Base-by-base conservation (phyloP, 257 asterid genomes). In the Catharanthus roseus region DNA sequence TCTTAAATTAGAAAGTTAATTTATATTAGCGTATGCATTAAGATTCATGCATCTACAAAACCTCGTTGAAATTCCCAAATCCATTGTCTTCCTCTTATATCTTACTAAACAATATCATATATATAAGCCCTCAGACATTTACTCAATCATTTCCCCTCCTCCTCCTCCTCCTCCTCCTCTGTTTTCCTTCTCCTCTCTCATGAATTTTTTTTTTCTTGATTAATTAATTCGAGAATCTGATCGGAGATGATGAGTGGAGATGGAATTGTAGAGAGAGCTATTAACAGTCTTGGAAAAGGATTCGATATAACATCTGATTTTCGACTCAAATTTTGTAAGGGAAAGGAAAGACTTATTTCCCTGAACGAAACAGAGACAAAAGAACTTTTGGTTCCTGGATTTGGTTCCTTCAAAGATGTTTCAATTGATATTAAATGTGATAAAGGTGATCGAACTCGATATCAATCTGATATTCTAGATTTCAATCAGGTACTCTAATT, bases 371-470 rank as follows among this genome's bases (percentile, higher is more conserved):
- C 87, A 0, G 79, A 82, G 15, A 85, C 86, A 6, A 70, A 84
- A 28, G 77, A 82, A 4, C 82, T 91, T 4, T 44, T 51, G 0
- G 81, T 93, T 9, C 99, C 99, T 3, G 96, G 96, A 10, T 85
- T 85, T 68, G 97, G 96, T 21, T 74, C 83, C 6, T 76, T 75
- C 26, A 19, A 68, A 0, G 70, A 81, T 45, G 88, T 91, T 34
- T 81, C 99, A 4, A 45, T 76, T 58, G 96, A 91, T 66, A 85
- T 93, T 9, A 86, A 86, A 69, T 91, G 96, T 69, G 97, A 88
- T 51, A 93, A 93, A 70, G 99, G 99, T 0, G 99, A 93, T 18
- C 92, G 97, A 1, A 90, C 88, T 6, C 78, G 99, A 72, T 84
- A 83, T 49, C 96, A 87, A 63, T 83, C 97, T 16, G 99, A 93